A percentile compares a stretch with the other conserved stretches of the same genome.
Evolutionary conservation across 2,329 filamentous ascomycete species (phyloP).

Genomic region (Paecilomyces dactylethromorphus): DNA sequence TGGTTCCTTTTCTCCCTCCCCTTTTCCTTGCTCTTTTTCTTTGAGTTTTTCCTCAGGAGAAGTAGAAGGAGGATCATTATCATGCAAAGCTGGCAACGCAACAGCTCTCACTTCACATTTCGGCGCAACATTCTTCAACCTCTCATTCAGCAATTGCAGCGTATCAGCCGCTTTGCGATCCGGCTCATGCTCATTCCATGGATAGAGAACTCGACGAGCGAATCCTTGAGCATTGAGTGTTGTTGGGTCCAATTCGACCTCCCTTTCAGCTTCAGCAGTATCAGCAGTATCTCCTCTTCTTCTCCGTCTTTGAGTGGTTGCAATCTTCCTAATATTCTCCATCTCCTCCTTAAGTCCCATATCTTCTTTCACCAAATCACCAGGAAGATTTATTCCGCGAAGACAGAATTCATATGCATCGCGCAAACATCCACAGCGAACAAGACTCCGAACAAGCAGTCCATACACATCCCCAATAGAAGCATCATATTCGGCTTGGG

Average conservation of each 20-base stretch:
- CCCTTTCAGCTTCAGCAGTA: not conserved
- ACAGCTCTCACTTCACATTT: constrained; percentile 75
- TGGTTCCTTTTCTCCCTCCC: constrained; percentile 18
- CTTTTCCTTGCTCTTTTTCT: constrained; percentile 7
- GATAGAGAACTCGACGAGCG: constrained; percentile 51
- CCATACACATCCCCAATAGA: constrained; percentile 30
- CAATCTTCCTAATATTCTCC: constrained; percentile 17
- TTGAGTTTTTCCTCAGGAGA: constrained; percentile 13
- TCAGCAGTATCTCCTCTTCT: not conserved
- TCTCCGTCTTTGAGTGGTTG: not conserved
- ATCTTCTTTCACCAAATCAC: constrained; percentile 4
- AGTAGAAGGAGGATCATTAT: constrained; percentile 4
- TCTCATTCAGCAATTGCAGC: constrained; percentile 63
- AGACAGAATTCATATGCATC: constrained; percentile 35
- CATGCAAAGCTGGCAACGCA: constrained; percentile 64
- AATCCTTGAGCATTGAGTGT: constrained; percentile 30
- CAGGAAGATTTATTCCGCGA: constrained; percentile 21
- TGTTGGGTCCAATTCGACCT: constrained; percentile 20
- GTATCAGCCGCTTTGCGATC: constrained; percentile 49
- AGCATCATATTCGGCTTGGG: constrained; percentile 27
- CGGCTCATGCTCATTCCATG: constrained; percentile 57
- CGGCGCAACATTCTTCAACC: constrained; percentile 63
- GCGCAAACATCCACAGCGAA: constrained; percentile 32
- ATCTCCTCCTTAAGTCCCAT: constrained; percentile 21
- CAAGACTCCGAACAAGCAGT: constrained; percentile 30